A percentile compares a stretch with the other conserved stretches of the same genome.
phyloP scores from a whole-genome alignment of 805 yeast genomes.

The Saturnispora saitoi region DNA sequence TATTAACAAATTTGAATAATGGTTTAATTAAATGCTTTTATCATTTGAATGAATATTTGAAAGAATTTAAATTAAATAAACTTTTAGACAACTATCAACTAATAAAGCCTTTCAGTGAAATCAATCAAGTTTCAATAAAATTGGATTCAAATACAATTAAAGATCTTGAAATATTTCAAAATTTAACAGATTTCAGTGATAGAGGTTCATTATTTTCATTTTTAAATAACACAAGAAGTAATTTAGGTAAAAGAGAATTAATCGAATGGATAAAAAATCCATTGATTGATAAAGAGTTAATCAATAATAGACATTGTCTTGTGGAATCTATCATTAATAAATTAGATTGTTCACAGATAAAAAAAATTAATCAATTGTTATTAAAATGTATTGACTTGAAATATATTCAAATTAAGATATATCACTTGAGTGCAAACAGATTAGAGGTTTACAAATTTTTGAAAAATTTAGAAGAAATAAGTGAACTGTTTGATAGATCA shows the following conservation, averaged over 20 bases:
- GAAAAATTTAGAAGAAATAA: constrained; percentile 34
- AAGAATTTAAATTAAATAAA: constrained; percentile 52
- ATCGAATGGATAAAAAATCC: constrained; percentile 73
- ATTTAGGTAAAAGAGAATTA: constrained; percentile 62
- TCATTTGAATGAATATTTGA: constrained; percentile 45
- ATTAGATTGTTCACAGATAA: constrained; percentile 32
- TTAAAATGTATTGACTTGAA: constrained; percentile 45
- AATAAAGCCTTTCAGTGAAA: constrained; percentile 41
- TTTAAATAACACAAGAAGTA: constrained; percentile 70
- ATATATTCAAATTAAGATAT: constrained; percentile 46
- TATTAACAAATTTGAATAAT: constrained; percentile 14
- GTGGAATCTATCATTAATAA: constrained; percentile 38
- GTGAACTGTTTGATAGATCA: constrained; percentile 23
- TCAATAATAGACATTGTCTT: constrained; percentile 58
- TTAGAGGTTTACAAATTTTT: constrained; percentile 52
- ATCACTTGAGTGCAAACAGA: constrained; percentile 50
- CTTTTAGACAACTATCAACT: constrained; percentile 46
- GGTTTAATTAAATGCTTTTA: constrained; percentile 27
- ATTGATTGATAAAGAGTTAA: constrained; percentile 41
- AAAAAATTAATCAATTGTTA: constrained; percentile 22
- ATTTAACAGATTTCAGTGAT: constrained; percentile 45
- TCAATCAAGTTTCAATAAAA: constrained; percentile 39
- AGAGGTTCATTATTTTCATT: constrained; percentile 75
- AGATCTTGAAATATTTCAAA: constrained; percentile 67
- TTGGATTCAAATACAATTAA: constrained; percentile 58